Conservation (phyloP, 768 basidiomycete species). For the Boletus sp. region DNA sequence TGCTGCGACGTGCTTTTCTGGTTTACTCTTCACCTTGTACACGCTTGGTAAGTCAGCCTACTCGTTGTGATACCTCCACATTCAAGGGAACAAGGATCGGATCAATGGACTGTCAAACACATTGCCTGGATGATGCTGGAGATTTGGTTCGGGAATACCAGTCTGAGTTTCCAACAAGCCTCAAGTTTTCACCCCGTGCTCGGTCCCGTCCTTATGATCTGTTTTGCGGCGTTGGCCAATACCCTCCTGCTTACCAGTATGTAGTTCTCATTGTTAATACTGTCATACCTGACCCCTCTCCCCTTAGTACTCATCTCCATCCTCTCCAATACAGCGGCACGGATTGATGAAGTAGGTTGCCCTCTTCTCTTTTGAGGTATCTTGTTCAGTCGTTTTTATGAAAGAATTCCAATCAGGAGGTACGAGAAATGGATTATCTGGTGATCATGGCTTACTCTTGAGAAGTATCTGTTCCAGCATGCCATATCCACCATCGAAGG, state of each 20-base stretch:
- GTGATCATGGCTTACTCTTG: conserved; percentile 15
- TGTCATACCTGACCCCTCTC: background rate
- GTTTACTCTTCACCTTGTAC: conserved; percentile 58
- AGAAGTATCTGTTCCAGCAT: conserved; percentile 82
- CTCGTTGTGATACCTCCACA: conserved; percentile 18
- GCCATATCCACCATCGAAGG: conserved; percentile 87
- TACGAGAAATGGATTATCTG: conserved; percentile 16
- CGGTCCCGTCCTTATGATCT: conserved; percentile 76
- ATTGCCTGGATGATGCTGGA: conserved; percentile 86
- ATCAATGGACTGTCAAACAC: conserved; percentile 35
- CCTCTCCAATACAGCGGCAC: conserved; percentile 84
- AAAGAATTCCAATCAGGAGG: conserved; percentile 63
- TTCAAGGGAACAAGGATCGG: conserved; percentile 29
- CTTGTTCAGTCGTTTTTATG: background rate
- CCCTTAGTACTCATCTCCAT: conserved; percentile 74
- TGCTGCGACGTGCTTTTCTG: conserved; percentile 79
- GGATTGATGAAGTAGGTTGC: conserved; percentile 57
- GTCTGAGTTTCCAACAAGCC: conserved; percentile 55
- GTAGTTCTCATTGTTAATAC: conserved; percentile 24
- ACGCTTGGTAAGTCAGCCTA: conserved; percentile 39
- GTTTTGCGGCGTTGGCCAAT: conserved; percentile 76
- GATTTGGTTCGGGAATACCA: conserved; percentile 84
- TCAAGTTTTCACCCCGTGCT: conserved; percentile 66
- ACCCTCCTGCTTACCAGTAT: conserved; percentile 78
- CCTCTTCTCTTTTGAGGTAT: background rate